These are phyloP conservation scores for Globisporangium nagaii DNA, from an alignment of 352 stramenopile genomes.

Conservation along the genomic window DNA sequence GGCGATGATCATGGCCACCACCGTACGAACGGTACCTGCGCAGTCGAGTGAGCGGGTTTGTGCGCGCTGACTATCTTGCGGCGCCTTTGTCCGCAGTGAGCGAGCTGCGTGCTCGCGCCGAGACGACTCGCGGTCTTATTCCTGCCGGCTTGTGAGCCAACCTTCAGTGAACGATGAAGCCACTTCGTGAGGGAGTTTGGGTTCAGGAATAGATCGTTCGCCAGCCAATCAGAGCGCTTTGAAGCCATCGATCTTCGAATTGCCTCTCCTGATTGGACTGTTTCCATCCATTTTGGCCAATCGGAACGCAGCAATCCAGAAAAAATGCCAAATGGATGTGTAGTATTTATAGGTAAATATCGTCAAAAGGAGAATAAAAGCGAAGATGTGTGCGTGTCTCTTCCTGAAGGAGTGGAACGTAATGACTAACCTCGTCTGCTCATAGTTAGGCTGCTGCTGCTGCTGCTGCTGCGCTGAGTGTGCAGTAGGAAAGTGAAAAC, in stretches of 20 bases:
- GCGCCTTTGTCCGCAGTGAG: too few relatives aligned
- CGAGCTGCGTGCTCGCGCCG: neutral
- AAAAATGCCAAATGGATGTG: constrained; percentile 15
- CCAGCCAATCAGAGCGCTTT: constrained; percentile 6
- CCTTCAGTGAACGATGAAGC: neutral
- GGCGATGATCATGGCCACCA: constrained; percentile 10
- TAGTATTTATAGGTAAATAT: constrained; percentile 44
- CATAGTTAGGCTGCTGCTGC: constrained; percentile 72
- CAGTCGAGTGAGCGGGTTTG: too few relatives aligned
- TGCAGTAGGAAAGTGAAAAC: constrained; percentile 17
- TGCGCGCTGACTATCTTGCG: too few relatives aligned
- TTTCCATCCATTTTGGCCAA: constrained; percentile 5
- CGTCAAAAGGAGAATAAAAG: constrained; percentile 52
- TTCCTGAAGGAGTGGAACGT: constrained; percentile 35
- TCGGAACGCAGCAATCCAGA: constrained; percentile 5
- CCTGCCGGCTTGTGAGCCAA: too few relatives aligned
- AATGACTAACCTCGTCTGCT: constrained; percentile 53
- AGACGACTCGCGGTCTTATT: constrained; percentile 1
- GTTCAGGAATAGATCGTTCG: constrained; percentile 2
- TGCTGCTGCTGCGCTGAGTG: constrained; percentile 30
- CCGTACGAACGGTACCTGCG: neutral
- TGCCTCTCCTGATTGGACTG: neutral
- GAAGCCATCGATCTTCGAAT: neutral
- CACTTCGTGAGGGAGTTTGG: too few relatives aligned
- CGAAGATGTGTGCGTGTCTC: constrained; percentile 55